These are phyloP conservation scores for Cryptococcus deneoformans DNA, from an alignment of 1,284 basidiomycete species.

Conservation along the genomic window DNA sequence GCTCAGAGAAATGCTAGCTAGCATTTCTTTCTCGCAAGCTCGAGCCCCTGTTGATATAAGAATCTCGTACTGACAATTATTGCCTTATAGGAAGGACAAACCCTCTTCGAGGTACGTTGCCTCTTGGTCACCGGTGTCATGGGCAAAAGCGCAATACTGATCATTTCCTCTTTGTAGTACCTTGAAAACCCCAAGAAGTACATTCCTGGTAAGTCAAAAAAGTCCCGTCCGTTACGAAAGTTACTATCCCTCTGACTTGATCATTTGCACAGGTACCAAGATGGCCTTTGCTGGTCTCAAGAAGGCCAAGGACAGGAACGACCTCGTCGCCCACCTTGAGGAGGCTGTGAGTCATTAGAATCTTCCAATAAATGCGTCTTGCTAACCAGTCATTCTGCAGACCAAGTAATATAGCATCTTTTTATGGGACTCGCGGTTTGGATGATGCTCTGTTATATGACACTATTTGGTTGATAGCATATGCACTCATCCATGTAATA, in stretches of 20 bases:
- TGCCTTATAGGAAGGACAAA: conserved; percentile 29
- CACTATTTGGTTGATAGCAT: not conserved
- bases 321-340: conserved; percentile 57
- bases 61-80: not conserved
- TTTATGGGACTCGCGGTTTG: not conserved
- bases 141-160: not conserved
- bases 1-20: not conserved
- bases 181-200: conserved; percentile 94
- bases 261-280: conserved; percentile 62
- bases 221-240: not conserved
- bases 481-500: not conserved
- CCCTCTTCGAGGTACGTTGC: conserved; percentile 41
- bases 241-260: not conserved
- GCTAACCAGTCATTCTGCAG: not conserved
- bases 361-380: not conserved
- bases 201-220: conserved; percentile 68
- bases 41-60: not conserved
- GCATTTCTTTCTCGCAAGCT: not conserved
- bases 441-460: not conserved
- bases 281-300: conserved; percentile 98
- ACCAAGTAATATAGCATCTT: conserved; percentile 5
- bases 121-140: not conserved
- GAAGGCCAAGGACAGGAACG: conserved; percentile 94
- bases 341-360: conserved; percentile 32
- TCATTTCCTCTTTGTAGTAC: conserved; percentile 14